phyloP scores from a whole-genome alignment of 768 basidiomycete genomes.

The Trametes sanguinea region DNA sequence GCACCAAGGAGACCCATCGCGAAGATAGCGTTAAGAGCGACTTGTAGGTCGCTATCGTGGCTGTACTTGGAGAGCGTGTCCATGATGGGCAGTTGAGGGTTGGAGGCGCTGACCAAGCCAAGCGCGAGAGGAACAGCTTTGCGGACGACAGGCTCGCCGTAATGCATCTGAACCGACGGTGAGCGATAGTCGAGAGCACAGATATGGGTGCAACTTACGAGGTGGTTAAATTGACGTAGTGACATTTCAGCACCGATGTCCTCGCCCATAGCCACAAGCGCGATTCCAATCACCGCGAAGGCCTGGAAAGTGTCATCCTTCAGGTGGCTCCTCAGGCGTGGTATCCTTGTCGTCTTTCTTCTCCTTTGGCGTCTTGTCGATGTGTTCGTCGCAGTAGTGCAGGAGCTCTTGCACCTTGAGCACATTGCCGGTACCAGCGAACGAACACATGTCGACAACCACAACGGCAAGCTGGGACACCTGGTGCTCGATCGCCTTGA shows the following conservation, averaged over 20 bases:
- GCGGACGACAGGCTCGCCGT: conserved; percentile 91
- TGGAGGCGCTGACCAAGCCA: conserved; percentile 92
- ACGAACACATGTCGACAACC: conserved; percentile 91
- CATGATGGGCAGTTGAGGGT: conserved; percentile 90
- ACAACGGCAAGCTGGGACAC: conserved; percentile 90
- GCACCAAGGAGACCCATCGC: conserved; percentile 99
- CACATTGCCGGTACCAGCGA: conserved; percentile 94
- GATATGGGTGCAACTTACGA: conserved; percentile 54
- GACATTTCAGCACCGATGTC: conserved; percentile 98
- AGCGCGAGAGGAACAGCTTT: conserved; percentile 94
- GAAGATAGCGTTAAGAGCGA: conserved; percentile 96
- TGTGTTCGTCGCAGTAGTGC: conserved; percentile 91
- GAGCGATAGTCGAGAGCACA: background rate
- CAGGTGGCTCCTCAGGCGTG: conserved; percentile 46
- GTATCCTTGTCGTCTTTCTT: conserved; percentile 47
- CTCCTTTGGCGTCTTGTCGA: conserved; percentile 50
- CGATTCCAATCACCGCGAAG: conserved; percentile 91
- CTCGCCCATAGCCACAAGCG: conserved; percentile 96
- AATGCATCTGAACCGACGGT: conserved; percentile 80
- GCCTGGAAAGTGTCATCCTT: conserved; percentile 83
- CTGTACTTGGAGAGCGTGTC: conserved; percentile 99
- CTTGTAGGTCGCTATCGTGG: conserved; percentile 96
- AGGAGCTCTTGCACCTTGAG: conserved; percentile 90
- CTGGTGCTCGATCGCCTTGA: conserved; percentile 92
- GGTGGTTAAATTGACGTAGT: conserved; percentile 94